A percentile compares a stretch with the other conserved stretches of the same genome.
These are phyloP conservation scores for Linum trigynum DNA, from an alignment of 345 rosid species.

Conservation along the genomic window DNA sequence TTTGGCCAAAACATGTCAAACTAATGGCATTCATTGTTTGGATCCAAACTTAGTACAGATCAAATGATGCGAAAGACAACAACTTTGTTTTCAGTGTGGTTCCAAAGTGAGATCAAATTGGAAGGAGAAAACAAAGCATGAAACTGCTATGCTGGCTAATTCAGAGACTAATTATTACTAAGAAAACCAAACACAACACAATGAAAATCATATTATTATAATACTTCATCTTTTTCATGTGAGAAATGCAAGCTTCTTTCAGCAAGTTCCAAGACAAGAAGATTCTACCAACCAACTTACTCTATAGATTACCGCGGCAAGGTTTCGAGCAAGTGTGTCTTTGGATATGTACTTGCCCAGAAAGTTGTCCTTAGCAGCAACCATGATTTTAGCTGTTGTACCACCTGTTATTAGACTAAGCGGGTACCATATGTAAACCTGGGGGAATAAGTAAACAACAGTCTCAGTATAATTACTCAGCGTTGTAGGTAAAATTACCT, in stretches of 20 bases:
- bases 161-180: no score
- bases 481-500: background rate
- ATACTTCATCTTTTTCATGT: no score
- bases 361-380: constrained; percentile 87
- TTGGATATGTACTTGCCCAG: constrained; percentile 88
- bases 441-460: constrained; percentile 6
- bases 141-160: no score
- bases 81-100: background rate
- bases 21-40: no score
- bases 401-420: constrained; percentile 76
- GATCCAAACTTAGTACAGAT: background rate
- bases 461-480: background rate
- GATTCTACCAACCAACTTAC: constrained; percentile 24
- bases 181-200: no score
- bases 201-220: no score
- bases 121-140: no score
- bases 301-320: constrained; percentile 81
- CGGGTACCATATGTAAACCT: constrained; percentile 94
- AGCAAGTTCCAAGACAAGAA: background rate
- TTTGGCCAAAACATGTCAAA: background rate
- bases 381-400: constrained; percentile 93
- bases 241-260: no score
- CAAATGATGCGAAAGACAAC: background rate
- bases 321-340: constrained; percentile 80
- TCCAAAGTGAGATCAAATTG: no score